A percentile compares a stretch with the other conserved stretches of the same genome.
Evolutionary conservation across 306 rosid genomes (phyloP).

Genomic region (Quercus wislizeni): DNA sequence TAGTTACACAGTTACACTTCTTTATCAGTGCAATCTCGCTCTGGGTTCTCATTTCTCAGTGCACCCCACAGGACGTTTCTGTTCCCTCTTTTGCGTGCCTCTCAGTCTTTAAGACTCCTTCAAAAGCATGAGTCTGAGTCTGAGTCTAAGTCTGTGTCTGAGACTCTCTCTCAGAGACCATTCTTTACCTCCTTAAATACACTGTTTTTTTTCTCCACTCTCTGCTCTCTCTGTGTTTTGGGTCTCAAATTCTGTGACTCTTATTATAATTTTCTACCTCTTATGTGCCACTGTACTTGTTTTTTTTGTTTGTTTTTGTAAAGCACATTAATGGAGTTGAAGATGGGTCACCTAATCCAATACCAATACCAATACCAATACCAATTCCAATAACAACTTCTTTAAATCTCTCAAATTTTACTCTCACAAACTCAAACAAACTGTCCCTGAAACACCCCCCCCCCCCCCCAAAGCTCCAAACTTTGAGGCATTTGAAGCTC

Average conservation of each 20-base stretch:
- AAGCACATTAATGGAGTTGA: conserved; percentile 44
- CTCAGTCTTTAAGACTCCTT: conserved; percentile 30
- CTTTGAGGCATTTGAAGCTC: conserved; percentile 32
- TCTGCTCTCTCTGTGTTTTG: conserved; percentile 16
- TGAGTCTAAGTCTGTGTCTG: too few relatives aligned
- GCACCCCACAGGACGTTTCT: conserved; percentile 51
- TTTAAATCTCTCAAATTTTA: conserved; percentile 27
- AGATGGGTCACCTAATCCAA: conserved; percentile 51
- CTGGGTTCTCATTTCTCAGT: conserved; percentile 34
- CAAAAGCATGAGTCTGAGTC: conserved; percentile 26
- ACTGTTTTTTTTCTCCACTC: not conserved
- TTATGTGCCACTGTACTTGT: not conserved
- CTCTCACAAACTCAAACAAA: conserved; percentile 12
- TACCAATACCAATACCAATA: conserved; percentile 6
- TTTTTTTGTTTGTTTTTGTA: not conserved
- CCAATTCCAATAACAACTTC: conserved; percentile 49
- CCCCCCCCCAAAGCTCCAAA: conserved; percentile 28
- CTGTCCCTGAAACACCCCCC: conserved; percentile 9
- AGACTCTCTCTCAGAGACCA: conserved; percentile 22
- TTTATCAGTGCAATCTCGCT: conserved; percentile 40
- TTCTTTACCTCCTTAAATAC: conserved; percentile 13
- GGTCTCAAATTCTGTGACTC: conserved; percentile 13
- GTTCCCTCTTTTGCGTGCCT: conserved; percentile 41
- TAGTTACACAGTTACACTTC: conserved; percentile 21
- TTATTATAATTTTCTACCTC: not conserved